Percentiles rank a stretch among this genome's conserved stretches.
Evolutionary conservation across 2,329 filamentous ascomycete species (phyloP).

Genomic region (Microdochium paspali): DNA sequence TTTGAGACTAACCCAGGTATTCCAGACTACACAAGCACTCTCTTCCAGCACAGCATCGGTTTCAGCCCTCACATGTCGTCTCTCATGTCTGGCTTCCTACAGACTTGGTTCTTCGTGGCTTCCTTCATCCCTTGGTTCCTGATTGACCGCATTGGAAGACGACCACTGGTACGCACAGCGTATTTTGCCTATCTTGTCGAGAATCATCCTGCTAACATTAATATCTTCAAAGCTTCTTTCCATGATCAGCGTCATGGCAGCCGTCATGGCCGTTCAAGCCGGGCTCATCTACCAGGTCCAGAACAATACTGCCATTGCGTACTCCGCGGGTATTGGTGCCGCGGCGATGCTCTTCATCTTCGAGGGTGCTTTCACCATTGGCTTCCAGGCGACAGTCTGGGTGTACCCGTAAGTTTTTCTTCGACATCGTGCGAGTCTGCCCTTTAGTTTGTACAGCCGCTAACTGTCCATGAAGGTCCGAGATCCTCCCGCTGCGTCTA

Average conservation of each 20-base stretch:
- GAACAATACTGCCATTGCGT: constrained; percentile 19
- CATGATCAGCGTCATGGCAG: constrained; percentile 29
- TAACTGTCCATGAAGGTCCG: constrained; percentile 28
- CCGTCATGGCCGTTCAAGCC: constrained; percentile 27
- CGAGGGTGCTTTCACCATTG: constrained; percentile 28
- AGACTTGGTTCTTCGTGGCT: constrained; percentile 27
- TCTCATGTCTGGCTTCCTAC: constrained; percentile 37
- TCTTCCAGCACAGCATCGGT: constrained; percentile 27
- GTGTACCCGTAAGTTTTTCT: constrained; percentile 17
- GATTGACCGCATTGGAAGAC: constrained; percentile 30
- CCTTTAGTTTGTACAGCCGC: constrained; percentile 13
- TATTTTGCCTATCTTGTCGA: constrained; percentile 17
- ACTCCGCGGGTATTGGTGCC: constrained; percentile 25
- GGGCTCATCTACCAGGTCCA: constrained; percentile 29
- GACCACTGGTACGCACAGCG: constrained; percentile 25
- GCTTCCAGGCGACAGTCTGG: constrained; percentile 26
- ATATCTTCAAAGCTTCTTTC: constrained; percentile 20
- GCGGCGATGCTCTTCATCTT: constrained; percentile 31
- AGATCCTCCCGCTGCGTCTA: constrained; percentile 29
- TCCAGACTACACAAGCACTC: constrained; percentile 23
- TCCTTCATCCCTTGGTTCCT: constrained; percentile 28
- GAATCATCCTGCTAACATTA: neutral
- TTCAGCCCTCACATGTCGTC: constrained; percentile 37
- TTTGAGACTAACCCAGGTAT: constrained; percentile 1
- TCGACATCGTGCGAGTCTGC: neutral